Percentiles rank a stretch among this genome's conserved stretches.
phyloP scores from a whole-genome alignment of 305 asterid genomes.

The Fraxinus sp. region DNA sequence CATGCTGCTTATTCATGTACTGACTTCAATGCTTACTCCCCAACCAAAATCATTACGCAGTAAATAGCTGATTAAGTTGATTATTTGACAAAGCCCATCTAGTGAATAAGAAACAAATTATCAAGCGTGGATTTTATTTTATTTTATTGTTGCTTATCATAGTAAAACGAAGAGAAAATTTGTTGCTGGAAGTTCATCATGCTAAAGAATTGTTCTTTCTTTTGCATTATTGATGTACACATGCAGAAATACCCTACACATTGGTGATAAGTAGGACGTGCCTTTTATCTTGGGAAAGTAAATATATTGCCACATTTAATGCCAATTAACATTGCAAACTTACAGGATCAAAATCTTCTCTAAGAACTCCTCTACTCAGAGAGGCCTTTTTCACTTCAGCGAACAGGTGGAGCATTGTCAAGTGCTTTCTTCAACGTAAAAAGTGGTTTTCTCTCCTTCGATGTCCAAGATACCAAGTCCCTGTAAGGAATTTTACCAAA shows the following conservation, averaged over 20 bases:
- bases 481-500: slow-evolving; percentile 40
- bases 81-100: background rate
- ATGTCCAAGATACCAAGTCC: slow-evolving; percentile 54
- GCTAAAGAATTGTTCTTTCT: background rate
- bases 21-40: background rate
- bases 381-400: slow-evolving; percentile 99
- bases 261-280: background rate
- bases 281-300: background rate
- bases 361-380: slow-evolving; percentile 83
- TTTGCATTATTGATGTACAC: background rate
- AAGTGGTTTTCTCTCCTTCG: slow-evolving; percentile 70
- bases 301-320: background rate
- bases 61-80: background rate
- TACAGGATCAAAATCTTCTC: slow-evolving; percentile 93
- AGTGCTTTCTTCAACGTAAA: slow-evolving; percentile 44
- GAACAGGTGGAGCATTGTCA: slow-evolving; percentile 62
- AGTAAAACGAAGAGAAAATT: background rate
- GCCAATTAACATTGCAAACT: slow-evolving; percentile 29
- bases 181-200: background rate
- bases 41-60: background rate
- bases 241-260: background rate
- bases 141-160: too few relatives aligned
- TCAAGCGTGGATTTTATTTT: background rate
- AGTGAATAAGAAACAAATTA: background rate
- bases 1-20: background rate